Evolutionary conservation across 768 basidiomycete genomes (phyloP).

Genomic region (Auriscalpium vulgare): DNA sequence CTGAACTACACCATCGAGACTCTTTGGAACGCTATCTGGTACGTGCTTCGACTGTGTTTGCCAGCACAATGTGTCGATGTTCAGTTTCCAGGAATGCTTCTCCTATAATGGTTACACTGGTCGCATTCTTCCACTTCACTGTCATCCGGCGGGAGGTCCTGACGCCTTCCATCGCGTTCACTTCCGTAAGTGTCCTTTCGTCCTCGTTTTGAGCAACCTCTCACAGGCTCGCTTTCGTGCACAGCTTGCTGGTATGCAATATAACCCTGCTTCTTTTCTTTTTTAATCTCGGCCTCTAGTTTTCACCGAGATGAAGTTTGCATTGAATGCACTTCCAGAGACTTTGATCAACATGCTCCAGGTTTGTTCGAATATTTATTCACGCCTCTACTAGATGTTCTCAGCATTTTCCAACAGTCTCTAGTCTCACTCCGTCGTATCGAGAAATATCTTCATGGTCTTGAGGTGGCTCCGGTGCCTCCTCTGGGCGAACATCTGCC

Average conservation of each 20-base stretch:
- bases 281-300: conserved; percentile 32
- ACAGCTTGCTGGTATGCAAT: conserved; percentile 34
- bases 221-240: background rate
- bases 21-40: conserved; percentile 50
- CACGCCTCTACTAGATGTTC: background rate
- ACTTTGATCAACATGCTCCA: conserved; percentile 88
- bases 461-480: conserved; percentile 60
- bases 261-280: background rate
- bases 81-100: conserved; percentile 28
- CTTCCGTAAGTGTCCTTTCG: conserved; percentile 25
- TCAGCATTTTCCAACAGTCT: conserved; percentile 32
- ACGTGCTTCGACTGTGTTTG: conserved; percentile 3
- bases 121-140: conserved; percentile 55
- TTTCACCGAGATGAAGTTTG: conserved; percentile 83
- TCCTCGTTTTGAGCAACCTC: background rate
- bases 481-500: conserved; percentile 50
- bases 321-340: conserved; percentile 81
- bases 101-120: conserved; percentile 42
- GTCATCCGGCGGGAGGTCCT: conserved; percentile 60
- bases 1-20: conserved; percentile 86
- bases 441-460: conserved; percentile 75
- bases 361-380: conserved; percentile 25
- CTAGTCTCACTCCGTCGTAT: conserved; percentile 85
- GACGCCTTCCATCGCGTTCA: conserved; percentile 84
- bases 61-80: background rate